Percentiles rank a stretch among this genome's conserved stretches.
Evolutionary conservation across 345 rosid species (phyloP).

Genomic region (Corchorus olitorius): DNA sequence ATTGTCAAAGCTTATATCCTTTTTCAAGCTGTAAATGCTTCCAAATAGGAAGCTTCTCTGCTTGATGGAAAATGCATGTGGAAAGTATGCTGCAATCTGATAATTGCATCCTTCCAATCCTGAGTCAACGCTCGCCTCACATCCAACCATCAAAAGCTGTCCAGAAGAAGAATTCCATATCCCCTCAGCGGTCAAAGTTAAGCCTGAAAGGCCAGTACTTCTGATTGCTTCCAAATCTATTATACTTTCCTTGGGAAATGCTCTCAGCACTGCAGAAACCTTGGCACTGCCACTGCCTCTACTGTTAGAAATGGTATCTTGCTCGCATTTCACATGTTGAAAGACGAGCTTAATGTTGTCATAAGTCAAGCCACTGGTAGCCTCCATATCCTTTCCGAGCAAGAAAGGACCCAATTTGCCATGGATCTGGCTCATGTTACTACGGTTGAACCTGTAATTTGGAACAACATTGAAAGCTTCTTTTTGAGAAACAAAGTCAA

Average conservation of each 20-base stretch:
- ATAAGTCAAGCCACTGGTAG: background rate
- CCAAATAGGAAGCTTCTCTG: conserved; percentile 11
- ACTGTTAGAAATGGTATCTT: background rate
- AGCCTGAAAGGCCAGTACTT: background rate
- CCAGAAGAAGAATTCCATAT: conserved; percentile 19
- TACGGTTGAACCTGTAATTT: conserved; percentile 12
- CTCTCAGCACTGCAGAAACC: conserved; percentile 2
- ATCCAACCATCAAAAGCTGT: conserved; percentile 11
- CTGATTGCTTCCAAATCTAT: background rate
- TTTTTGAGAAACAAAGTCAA: background rate
- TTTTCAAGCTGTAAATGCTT: conserved; percentile 1
- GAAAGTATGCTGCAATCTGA: background rate
- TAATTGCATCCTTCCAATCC: background rate
- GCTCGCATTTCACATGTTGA: conserved; percentile 9
- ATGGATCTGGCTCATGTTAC: background rate
- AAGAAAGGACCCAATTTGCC: conserved; percentile 2
- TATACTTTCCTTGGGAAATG: background rate
- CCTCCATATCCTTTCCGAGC: background rate
- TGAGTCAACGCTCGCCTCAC: background rate
- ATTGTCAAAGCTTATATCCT: background rate
- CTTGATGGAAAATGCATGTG: conserved; percentile 8
- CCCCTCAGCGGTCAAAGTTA: conserved; percentile 6
- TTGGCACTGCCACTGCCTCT: background rate
- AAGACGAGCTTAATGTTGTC: background rate
- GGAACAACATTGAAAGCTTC: background rate